phyloP scores from a whole-genome alignment of 164 flowering plant species.

The Cinnamomum micranthum region DNA sequence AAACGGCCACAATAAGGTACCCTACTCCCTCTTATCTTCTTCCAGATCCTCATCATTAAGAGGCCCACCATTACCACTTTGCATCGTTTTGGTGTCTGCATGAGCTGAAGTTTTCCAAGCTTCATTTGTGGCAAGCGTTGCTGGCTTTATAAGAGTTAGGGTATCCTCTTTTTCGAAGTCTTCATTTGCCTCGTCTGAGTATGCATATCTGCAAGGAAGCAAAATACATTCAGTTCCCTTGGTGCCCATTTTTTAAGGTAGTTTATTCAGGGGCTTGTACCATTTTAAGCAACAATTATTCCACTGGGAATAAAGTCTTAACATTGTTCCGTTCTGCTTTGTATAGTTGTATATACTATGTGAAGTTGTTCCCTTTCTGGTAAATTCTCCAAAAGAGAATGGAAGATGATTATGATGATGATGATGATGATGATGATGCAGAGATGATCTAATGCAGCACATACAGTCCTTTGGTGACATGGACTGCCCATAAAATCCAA shows the following conservation, averaged over 20 bases:
- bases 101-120: conserved; percentile 17
- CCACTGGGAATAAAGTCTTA: no score
- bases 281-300: no score
- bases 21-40: conserved; percentile 80
- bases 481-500: not conserved
- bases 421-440: no score
- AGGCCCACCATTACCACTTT: conserved; percentile 18
- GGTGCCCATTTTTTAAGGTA: no score
- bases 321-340: no score
- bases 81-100: conserved; percentile 33
- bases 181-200: conserved; percentile 67
- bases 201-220: conserved; percentile 60
- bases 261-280: no score
- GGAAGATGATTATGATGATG: no score
- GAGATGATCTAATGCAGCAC: no score
- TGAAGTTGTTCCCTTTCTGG: no score
- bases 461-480: not conserved
- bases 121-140: conserved; percentile 45
- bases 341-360: no score
- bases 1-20: not conserved
- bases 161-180: conserved; percentile 81
- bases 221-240: not conserved
- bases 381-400: no score
- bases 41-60: conserved; percentile 39
- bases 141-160: conserved; percentile 73